Conservation (phyloP, 2,329 filamentous ascomycete genomes). For the Trichoderma hamatum region DNA sequence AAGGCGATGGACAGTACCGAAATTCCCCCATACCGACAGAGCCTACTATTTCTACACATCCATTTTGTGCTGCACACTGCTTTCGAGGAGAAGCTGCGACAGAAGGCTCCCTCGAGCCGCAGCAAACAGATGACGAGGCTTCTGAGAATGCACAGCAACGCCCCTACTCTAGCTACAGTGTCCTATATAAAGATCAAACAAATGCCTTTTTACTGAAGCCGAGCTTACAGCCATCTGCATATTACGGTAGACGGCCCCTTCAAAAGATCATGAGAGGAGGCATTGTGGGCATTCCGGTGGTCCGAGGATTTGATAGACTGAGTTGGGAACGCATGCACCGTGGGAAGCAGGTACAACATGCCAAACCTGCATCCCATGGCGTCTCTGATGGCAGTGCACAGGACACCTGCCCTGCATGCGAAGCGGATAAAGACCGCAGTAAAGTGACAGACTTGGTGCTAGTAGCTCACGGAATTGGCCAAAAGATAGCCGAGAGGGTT, state of each 20-base stretch:
- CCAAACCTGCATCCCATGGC: slow-evolving; percentile 36
- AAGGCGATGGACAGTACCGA: slow-evolving; percentile 36
- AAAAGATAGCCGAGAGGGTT: slow-evolving; percentile 91
- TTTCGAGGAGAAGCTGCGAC: slow-evolving; percentile 62
- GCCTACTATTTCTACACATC: slow-evolving; percentile 54
- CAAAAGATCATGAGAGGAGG: slow-evolving; percentile 82
- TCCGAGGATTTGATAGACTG: slow-evolving; percentile 81
- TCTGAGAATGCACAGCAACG: slow-evolving; percentile 51
- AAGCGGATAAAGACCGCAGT: slow-evolving; percentile 63
- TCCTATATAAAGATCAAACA: slow-evolving; percentile 79
- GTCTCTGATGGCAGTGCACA: slow-evolving; percentile 36
- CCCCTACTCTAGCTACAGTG: slow-evolving; percentile 73
- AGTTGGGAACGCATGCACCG: slow-evolving; percentile 74
- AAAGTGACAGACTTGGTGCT: slow-evolving; percentile 85
- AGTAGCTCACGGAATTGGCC: slow-evolving; percentile 93
- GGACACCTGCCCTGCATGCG: slow-evolving; percentile 59
- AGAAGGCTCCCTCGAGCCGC: slow-evolving; percentile 52
- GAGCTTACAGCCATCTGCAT: slow-evolving; percentile 79
- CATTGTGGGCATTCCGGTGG: slow-evolving; percentile 82
- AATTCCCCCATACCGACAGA: slow-evolving; percentile 36
- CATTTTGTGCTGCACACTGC: slow-evolving; percentile 62
- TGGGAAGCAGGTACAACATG: slow-evolving; percentile 43
- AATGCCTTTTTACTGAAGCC: slow-evolving; percentile 87
- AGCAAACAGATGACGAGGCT: slow-evolving; percentile 37
- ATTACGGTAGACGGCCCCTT: slow-evolving; percentile 80